Evolutionary conservation across 345 rosid genomes (phyloP).

Genomic region (Xanthoceras sorbifolium): DNA sequence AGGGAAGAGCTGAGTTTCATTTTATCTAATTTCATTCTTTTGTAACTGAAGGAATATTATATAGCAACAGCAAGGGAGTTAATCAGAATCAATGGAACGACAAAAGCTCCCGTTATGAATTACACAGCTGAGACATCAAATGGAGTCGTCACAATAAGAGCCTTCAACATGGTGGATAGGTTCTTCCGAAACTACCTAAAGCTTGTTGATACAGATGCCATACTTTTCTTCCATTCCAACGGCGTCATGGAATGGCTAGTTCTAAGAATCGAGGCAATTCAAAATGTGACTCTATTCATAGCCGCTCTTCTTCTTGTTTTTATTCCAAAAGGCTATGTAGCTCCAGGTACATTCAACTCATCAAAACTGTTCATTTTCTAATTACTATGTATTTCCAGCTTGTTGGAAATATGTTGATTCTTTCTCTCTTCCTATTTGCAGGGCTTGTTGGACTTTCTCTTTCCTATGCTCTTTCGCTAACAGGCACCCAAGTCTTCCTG

Average conservation of each 20-base stretch:
- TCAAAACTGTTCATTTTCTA: not conserved
- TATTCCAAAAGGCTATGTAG: conserved; percentile 60
- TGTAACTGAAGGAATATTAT: conserved; percentile 53
- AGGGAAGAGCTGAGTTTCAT: not conserved
- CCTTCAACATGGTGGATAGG: conserved; percentile 62
- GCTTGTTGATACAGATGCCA: conserved; percentile 73
- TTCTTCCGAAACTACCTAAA: conserved; percentile 59
- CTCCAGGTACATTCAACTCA: conserved; percentile 44
- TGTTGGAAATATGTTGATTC: not conserved
- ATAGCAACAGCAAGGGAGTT: conserved; percentile 78
- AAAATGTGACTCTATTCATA: conserved; percentile 63
- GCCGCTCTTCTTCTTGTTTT: conserved; percentile 72
- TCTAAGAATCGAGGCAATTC: conserved; percentile 69
- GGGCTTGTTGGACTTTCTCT: conserved; percentile 76
- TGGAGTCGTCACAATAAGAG: conserved; percentile 81
- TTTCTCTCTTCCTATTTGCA: conserved; percentile 21
- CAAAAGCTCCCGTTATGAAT: conserved; percentile 94
- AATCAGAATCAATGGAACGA: conserved; percentile 83
- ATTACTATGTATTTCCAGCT: not conserved
- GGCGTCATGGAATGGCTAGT: conserved; percentile 84
- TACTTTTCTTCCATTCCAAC: conserved; percentile 73
- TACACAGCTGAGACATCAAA: conserved; percentile 86
- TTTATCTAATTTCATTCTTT: not conserved
- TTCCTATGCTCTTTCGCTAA: conserved; percentile 70
- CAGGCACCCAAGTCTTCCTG: conserved; percentile 51